Evolutionary conservation across 2,329 filamentous ascomycete genomes (phyloP).

Genomic region (Colletotrichum kahawae): DNA sequence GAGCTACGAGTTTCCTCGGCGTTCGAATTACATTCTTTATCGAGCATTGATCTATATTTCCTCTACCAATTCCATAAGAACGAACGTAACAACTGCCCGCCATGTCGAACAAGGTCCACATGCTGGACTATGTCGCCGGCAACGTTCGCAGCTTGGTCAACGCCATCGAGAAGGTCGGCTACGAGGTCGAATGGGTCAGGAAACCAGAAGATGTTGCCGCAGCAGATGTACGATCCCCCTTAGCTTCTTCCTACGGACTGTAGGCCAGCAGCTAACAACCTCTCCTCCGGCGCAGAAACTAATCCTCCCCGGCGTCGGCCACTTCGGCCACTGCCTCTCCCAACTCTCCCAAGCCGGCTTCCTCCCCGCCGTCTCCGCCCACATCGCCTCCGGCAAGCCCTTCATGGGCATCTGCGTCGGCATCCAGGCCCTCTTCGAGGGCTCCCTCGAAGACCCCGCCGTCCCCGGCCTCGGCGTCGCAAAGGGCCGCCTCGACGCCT

Average conservation of each 20-base stretch:
- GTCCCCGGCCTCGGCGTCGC: conserved; percentile 80
- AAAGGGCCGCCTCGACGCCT: conserved; percentile 73
- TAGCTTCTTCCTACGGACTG: background rate
- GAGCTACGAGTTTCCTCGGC: background rate
- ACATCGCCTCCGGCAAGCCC: conserved; percentile 90
- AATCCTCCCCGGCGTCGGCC: conserved; percentile 94
- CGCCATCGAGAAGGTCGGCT: conserved; percentile 95
- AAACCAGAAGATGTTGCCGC: conserved; percentile 82
- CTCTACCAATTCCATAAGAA: background rate
- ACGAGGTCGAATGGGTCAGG: conserved; percentile 89
- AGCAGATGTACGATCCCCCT: conserved; percentile 70
- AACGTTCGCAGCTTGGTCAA: conserved; percentile 97
- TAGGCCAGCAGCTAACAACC: background rate
- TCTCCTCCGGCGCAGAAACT: conserved; percentile 67
- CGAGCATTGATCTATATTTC: background rate
- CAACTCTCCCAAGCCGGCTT: conserved; percentile 85
- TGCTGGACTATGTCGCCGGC: conserved; percentile 90
- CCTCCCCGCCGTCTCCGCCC: conserved; percentile 78
- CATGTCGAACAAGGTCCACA: conserved; percentile 75
- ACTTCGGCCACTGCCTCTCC: conserved; percentile 94
- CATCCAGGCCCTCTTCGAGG: conserved; percentile 86
- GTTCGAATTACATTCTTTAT: conserved; percentile 1
- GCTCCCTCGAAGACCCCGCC: conserved; percentile 77
- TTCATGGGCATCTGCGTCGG: conserved; percentile 99
- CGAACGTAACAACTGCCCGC: conserved; percentile 27